phyloP scores from a whole-genome alignment of 164 flowering plant genomes.

The Macadamia integrifolia region DNA sequence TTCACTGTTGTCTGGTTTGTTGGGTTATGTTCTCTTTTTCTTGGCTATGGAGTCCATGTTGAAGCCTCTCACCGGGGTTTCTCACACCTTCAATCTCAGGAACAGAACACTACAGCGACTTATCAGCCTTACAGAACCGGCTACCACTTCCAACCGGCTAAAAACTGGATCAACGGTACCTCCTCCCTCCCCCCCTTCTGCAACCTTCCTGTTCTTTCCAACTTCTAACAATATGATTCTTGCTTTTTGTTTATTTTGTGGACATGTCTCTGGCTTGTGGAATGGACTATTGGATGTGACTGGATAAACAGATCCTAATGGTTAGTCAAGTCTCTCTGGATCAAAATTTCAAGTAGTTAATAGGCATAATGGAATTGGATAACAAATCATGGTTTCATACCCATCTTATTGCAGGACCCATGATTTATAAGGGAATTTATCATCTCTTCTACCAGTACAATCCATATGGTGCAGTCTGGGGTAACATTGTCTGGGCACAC shows the following conservation, averaged over 20 bases:
- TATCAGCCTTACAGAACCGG: conserved; percentile 29
- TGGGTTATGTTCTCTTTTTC: conserved; percentile 10
- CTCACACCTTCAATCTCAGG: conserved; percentile 9
- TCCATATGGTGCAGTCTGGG: conserved; percentile 62
- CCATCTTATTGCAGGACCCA: conserved; percentile 43
- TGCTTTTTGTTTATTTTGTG: conserved; percentile 1
- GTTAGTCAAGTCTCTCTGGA: conserved; percentile 17
- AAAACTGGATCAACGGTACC: conserved; percentile 48
- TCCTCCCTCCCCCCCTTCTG: background rate
- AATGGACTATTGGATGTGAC: background rate
- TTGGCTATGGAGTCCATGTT: conserved; percentile 3
- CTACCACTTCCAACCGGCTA: conserved; percentile 40
- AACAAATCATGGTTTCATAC: background rate
- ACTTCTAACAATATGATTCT: background rate
- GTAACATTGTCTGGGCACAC: conserved; percentile 74
- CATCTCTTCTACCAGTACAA: conserved; percentile 85
- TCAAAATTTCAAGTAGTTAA: too few species aligned
- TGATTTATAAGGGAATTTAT: conserved; percentile 73
- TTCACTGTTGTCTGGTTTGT: conserved; percentile 4
- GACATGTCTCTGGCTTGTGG: background rate
- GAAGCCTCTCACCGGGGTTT: conserved; percentile 15
- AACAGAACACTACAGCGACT: background rate
- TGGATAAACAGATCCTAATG: conserved; percentile 30
- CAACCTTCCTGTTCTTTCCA: background rate
- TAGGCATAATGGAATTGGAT: too few species aligned